These are phyloP conservation scores for Larix kaempferi DNA, from an alignment of 75 land plant genomes.

Conservation along the genomic window DNA sequence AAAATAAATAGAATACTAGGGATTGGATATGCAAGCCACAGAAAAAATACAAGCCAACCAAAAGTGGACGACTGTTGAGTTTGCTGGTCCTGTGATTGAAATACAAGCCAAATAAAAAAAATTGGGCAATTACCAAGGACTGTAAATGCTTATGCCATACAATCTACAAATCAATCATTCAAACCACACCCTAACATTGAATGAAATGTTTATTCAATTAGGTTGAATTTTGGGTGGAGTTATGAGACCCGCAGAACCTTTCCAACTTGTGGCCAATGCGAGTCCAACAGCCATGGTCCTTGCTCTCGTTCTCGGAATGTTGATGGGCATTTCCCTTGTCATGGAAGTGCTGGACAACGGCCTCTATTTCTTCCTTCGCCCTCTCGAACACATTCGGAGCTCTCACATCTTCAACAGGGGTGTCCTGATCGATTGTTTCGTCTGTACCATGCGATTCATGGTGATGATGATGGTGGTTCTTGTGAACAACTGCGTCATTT, in stretches of 20 bases:
- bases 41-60: too few species aligned
- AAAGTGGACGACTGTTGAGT: too few species aligned
- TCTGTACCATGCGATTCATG: constrained; percentile 49
- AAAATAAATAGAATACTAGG: too few species aligned
- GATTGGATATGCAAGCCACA: too few species aligned
- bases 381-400: constrained; percentile 42
- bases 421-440: constrained; percentile 43
- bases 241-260: not conserved
- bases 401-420: constrained; percentile 36
- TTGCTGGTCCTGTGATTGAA: too few species aligned
- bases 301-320: constrained; percentile 16
- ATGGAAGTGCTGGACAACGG: constrained; percentile 36
- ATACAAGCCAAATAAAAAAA: too few species aligned
- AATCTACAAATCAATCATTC: too few species aligned
- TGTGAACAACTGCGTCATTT: constrained; percentile 20
- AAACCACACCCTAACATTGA: too few species aligned
- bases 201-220: too few species aligned
- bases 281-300: constrained; percentile 8
- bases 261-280: constrained; percentile 9
- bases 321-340: not conserved
- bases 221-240: not conserved
- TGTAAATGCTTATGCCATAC: too few species aligned
- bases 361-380: constrained; percentile 54
- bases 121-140: too few species aligned
- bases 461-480: constrained; percentile 14